These are phyloP conservation scores for Elongisporangium prolatum DNA, from an alignment of 352 stramenopile genomes.

Conservation along the genomic window DNA sequence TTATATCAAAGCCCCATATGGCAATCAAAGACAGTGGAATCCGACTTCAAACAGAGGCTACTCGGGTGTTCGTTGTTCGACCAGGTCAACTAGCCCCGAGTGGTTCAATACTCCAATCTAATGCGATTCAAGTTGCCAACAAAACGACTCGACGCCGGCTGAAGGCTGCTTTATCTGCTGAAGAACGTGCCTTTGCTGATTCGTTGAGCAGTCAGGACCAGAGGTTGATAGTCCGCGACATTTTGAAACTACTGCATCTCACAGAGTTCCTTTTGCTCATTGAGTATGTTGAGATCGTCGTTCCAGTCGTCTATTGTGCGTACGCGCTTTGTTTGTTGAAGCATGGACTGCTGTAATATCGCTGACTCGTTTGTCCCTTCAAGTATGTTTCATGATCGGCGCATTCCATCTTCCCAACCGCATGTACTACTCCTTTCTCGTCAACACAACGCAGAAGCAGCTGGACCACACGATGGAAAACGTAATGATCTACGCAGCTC, in stretches of 20 bases:
- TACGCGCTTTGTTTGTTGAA: not conserved
- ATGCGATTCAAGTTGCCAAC: too few species aligned
- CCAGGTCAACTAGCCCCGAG: not conserved
- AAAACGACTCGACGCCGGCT: not conserved
- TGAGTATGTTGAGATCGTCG: constrained; percentile 17
- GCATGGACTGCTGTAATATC: not conserved
- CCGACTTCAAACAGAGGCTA: not conserved
- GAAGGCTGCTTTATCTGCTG: not conserved
- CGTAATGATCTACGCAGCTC: constrained; percentile 13
- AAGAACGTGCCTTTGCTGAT: not conserved
- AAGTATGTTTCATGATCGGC: not conserved
- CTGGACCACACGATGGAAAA: constrained; percentile 12
- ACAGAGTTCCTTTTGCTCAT: constrained; percentile 18
- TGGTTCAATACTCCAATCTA: not conserved
- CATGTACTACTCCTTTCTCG: constrained; percentile 16
- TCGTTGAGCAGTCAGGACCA: not conserved
- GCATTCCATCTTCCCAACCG: constrained; percentile 19
- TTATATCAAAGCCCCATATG: not conserved
- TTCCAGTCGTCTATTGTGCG: constrained; percentile 20
- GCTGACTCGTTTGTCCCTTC: not conserved
- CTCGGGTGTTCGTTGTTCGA: not conserved
- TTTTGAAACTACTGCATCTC: constrained; percentile 8
- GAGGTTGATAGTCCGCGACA: constrained; percentile 1
- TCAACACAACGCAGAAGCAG: constrained; percentile 6
- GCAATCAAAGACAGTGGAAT: not conserved